phyloP scores from a whole-genome alignment of 2,329 filamentous ascomycete genomes.

The Seiridium cupressi region DNA sequence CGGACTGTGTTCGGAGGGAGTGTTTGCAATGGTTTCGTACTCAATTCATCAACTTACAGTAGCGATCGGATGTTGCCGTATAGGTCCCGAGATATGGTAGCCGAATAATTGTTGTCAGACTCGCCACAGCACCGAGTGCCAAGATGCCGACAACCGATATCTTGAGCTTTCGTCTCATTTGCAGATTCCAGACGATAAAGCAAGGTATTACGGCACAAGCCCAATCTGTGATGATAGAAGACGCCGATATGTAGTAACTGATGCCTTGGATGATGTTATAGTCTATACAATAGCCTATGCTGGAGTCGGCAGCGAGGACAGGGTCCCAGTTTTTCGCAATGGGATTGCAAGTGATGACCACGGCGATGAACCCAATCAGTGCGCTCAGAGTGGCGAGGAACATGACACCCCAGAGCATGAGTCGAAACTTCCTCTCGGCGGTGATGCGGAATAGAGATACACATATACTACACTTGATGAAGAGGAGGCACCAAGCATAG shows the following conservation, averaged over 20 bases:
- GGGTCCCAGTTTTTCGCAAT: constrained; percentile 3
- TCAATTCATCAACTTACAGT: not conserved
- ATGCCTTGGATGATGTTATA: not conserved
- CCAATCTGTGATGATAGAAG: constrained; percentile 10
- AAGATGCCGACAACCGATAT: constrained; percentile 10
- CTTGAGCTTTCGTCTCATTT: constrained; percentile 6
- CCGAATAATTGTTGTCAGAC: not conserved
- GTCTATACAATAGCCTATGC: not conserved
- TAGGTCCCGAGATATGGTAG: constrained; percentile 4
- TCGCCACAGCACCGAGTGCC: constrained; percentile 12
- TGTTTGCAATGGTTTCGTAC: too few species aligned
- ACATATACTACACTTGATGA: constrained; percentile 7
- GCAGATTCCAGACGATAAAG: constrained; percentile 7
- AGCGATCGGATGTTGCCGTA: not conserved
- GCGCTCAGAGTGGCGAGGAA: not conserved
- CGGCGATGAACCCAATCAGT: constrained; percentile 3
- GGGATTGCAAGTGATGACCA: constrained; percentile 1
- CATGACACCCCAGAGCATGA: not conserved
- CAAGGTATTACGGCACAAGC: not conserved
- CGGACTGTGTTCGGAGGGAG: too few species aligned
- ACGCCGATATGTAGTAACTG: constrained; percentile 7
- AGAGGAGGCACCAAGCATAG: not conserved
- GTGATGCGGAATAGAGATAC: constrained; percentile 3
- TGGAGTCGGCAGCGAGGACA: not conserved
- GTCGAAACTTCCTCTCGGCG: not conserved